Base-by-base conservation (phyloP, 2,329 filamentous ascomycete species). In the Fusarium hostae region DNA sequence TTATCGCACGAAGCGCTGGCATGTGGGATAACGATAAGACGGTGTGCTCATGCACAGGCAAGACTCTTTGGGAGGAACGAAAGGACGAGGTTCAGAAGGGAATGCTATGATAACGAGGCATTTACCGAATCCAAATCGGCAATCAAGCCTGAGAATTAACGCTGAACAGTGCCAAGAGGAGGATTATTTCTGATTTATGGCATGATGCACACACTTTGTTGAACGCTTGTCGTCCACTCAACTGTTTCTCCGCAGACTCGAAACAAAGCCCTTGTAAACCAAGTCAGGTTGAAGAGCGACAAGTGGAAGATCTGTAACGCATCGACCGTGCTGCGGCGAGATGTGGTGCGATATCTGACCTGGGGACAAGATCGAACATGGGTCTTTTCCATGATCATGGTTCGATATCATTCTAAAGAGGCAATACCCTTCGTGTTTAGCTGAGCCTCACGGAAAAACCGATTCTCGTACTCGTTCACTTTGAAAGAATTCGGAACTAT, bases 1-100 rank as follows among this genome's bases (percentile, higher is more conserved):
- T 99, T 56, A 94, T 99, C 82, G 96, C 96, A 52, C 87, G 96
- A 79, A 98, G 95, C 81, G 95, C 96, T 20, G 96, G 96, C n/a
- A 92, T 97, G 68, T 99, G 96, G 96, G 95, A 98, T 81, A 97
- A 99, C 77, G 94, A 98, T 80, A 99, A 98, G 87, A 97, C 93
- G 48, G 95, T 99, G 9, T 99, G 96, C 81, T 97, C 94, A 51
- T 99, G 96, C 82, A 97, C 94, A 40, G 96, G 96, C 7, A 98
- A 98, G 89, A 98, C 95, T 62, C 89, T 99, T 15, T 99, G 96
- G 96, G 93, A 99, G 82, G 96, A 99, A 86, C 90, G 96, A 75
- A 91, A 91, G 82, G 95, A 98, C 78, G 94, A 97, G 84, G 90
- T 95, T 44, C 87, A 88, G 73, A 95, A 94, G 83, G 96, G 96